Evolutionary conservation across 768 basidiomycete species (phyloP), one percentile per base, ranked within the genome.

Genomic region (Lactifluus hygrophoroides): DNA sequence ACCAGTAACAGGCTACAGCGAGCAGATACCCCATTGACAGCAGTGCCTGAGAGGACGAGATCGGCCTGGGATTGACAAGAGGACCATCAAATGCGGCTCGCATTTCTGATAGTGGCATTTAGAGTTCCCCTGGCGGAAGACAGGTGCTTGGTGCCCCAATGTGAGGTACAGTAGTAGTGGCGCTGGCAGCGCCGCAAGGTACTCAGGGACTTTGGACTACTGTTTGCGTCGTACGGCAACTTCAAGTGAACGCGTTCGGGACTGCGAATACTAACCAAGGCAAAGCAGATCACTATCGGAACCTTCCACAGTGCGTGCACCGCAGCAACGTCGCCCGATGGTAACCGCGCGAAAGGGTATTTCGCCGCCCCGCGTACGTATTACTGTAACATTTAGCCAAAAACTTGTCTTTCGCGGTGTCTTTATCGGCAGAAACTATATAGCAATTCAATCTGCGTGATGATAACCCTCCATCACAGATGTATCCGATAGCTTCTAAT

Each of bases 1-100:
- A 93, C 80, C 79, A 48, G 94, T 88, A 49, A 77, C 68, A 0
- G 64, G 13, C 21, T 65, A 92, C 80, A 14, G 73, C 76, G 28
- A 92, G 65, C 19, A 88, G 71, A 64, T 81, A 79, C 27, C 69
- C n/a, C n/a, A n/a, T n/a, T n/a, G 77, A 71, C 3, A 83, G 79
- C 43, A 80, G 72, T 14, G 79, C 72, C 51, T 70, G 68, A 66
- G 77, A 82, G 34, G 67, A 45, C 0, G 73, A 74, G 23, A 78
- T 68, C 21, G 73, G 74, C 10, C 68, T 62, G 0, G 85, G 83
- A 63, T 77, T 83, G 67, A 87, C 69, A 60, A 84, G 73, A 21
- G 80, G 74, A n/a, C 85, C 84, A 54, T 80, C 78, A 71, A 78
- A 83, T 37, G 81, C 65, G 16, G 51, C 45, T 7, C 28, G 25